Conservation (phyloP, 2,329 filamentous ascomycete species). For the Epichloe brachyelytri region DNA sequence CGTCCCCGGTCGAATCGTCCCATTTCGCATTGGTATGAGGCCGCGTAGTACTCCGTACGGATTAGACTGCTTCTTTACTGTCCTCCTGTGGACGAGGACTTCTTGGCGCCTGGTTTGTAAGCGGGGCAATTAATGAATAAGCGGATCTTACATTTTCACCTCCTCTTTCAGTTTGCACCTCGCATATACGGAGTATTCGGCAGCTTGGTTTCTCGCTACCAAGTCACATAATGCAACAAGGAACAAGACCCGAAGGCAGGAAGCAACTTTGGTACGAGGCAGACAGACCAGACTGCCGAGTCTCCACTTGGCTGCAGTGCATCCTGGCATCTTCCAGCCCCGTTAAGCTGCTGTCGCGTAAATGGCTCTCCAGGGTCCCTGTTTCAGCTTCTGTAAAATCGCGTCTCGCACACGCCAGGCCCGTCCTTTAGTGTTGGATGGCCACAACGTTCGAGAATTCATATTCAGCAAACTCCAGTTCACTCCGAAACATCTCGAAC, state of each 20-base stretch:
- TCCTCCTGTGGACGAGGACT: no score
- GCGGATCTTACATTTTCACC: background rate
- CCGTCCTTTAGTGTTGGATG: background rate
- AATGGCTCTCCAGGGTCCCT: background rate
- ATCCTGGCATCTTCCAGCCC: no score
- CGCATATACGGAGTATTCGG: no score
- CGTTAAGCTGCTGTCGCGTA: background rate
- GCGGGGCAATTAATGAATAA: background rate
- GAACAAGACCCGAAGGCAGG: background rate
- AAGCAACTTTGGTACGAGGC: background rate
- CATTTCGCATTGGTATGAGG: no score
- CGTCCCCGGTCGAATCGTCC: no score
- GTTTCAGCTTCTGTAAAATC: background rate
- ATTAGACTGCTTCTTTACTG: no score
- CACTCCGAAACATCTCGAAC: background rate
- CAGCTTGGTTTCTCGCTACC: no score
- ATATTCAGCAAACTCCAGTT: background rate
- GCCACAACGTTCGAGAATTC: background rate
- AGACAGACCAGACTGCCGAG: no score
- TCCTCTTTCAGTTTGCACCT: no score
- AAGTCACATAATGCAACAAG: background rate
- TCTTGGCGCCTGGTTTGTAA: no score
- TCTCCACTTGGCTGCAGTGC: no score
- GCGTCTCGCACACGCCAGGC: background rate
- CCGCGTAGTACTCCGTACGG: no score